phyloP scores from a whole-genome alignment of 306 rosid species.

The Cicer arietinum region DNA sequence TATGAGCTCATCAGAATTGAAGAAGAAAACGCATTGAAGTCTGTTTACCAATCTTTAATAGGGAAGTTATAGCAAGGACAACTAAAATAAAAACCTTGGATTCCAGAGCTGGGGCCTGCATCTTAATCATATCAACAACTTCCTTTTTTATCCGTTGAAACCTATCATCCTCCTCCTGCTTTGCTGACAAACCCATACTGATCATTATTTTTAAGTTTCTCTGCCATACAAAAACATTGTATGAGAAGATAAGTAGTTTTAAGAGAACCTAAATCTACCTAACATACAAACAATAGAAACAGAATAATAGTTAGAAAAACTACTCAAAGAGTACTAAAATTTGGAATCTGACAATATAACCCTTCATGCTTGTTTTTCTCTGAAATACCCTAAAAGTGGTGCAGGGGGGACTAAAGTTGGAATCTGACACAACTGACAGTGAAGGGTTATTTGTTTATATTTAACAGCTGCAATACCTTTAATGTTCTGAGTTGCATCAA shows the following conservation, averaged over 20 bases:
- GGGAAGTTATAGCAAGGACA: conserved; percentile 20
- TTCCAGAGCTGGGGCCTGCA: conserved; percentile 62
- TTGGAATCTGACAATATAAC: conserved; percentile 21
- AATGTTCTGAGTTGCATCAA: conserved; percentile 94
- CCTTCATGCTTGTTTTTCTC: too few relatives aligned
- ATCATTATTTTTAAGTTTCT: conserved; percentile 94
- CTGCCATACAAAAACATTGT: conserved; percentile 60
- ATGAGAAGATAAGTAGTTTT: conserved; percentile 45
- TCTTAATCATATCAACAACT: conserved; percentile 82
- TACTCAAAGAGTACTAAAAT: not conserved
- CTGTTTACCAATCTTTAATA: conserved; percentile 27
- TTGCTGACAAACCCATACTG: conserved; percentile 85
- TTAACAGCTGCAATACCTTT: conserved; percentile 62
- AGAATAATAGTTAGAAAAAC: conserved; percentile 32
- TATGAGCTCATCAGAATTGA: conserved; percentile 27
- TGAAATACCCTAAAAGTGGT: too few relatives aligned
- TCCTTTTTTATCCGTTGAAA: conserved; percentile 90
- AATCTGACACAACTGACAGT: conserved; percentile 35
- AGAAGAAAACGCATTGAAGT: conserved; percentile 29
- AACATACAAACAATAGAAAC: conserved; percentile 39
- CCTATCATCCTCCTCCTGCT: conserved; percentile 87
- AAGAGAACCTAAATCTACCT: conserved; percentile 38
- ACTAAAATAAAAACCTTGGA: conserved; percentile 68
- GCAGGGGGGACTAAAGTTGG: conserved; percentile 14
- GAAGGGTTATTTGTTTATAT: conserved; percentile 28